A percentile compares a stretch with the other conserved stretches of the same genome.
Conservation (phyloP, 257 asterid species). For the Solanum rostratum region DNA sequence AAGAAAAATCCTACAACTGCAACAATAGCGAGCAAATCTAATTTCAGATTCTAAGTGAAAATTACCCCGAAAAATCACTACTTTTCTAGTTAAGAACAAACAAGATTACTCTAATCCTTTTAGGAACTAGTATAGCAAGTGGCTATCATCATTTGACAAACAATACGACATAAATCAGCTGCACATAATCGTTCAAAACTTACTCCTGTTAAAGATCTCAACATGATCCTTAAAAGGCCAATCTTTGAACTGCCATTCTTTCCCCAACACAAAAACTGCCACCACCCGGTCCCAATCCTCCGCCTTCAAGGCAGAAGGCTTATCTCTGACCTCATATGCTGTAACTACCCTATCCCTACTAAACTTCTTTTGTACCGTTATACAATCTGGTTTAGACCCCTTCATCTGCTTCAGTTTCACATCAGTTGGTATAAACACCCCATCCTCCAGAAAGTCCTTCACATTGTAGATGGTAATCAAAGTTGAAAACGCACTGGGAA, state of each 20-base stretch:
- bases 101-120: neutral
- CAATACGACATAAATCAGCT: neutral
- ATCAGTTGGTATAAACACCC: conserved; percentile 78
- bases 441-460: conserved; percentile 95
- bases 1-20: conserved; percentile 92
- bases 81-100: neutral
- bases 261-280: conserved; percentile 94
- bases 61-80: neutral
- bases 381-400: conserved; percentile 88
- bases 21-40: neutral
- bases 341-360: conserved; percentile 94
- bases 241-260: conserved; percentile 99
- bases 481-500: conserved; percentile 91
- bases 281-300: conserved; percentile 99
- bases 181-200: conserved; percentile 14
- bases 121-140: neutral
- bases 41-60: neutral
- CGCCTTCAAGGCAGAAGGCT: conserved; percentile 76
- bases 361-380: conserved; percentile 94
- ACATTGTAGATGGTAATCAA: conserved; percentile 87
- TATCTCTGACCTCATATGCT: conserved; percentile 97
- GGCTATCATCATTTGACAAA: neutral
- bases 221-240: conserved; percentile 98
- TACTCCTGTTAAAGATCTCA: conserved; percentile 86
- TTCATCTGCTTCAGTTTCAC: conserved; percentile 82